A percentile compares a stretch with the other conserved stretches of the same genome.
Conservation (phyloP, 2,329 filamentous ascomycete species). For the Amylocarpus encephaloides region DNA sequence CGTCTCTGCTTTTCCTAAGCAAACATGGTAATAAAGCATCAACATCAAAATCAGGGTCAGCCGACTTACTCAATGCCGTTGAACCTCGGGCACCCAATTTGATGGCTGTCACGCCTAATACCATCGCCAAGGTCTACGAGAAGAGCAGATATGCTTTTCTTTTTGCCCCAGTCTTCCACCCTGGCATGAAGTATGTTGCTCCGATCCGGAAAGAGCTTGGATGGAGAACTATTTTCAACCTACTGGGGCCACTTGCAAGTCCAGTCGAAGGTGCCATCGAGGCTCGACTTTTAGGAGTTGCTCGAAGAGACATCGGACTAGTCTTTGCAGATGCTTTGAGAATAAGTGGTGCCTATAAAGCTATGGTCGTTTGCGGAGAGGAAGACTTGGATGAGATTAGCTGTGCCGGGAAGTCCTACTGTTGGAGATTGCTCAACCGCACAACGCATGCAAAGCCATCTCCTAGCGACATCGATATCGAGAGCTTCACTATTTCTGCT, state of each 20-base stretch:
- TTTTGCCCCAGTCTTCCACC: slow-evolving; percentile 93
- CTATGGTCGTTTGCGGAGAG: slow-evolving; percentile 83
- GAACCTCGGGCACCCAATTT: slow-evolving; percentile 67
- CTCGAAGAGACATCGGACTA: slow-evolving; percentile 76
- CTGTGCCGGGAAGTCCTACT: slow-evolving; percentile 80
- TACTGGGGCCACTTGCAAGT: slow-evolving; percentile 87
- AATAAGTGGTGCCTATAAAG: slow-evolving; percentile 71
- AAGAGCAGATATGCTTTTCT: slow-evolving; percentile 89
- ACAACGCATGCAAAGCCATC: slow-evolving; percentile 33
- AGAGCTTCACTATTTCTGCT: slow-evolving; percentile 72
- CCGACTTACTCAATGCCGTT: slow-evolving; percentile 79
- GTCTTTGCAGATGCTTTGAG: slow-evolving; percentile 82
- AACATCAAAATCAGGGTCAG: slow-evolving; percentile 91
- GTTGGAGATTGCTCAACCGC: slow-evolving; percentile 69
- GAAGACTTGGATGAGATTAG: slow-evolving; percentile 95
- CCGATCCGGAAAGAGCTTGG: slow-evolving; percentile 81
- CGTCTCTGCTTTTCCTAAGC: slow-evolving; percentile 74
- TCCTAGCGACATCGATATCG: slow-evolving; percentile 48
- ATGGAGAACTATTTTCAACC: slow-evolving; percentile 95
- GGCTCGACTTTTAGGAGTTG: slow-evolving; percentile 88
- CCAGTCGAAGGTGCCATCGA: slow-evolving; percentile 81
- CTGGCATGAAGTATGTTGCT: slow-evolving; percentile 85
- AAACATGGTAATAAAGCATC: slow-evolving; percentile 97
- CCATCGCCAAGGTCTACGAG: slow-evolving; percentile 66
- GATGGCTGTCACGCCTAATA: slow-evolving; percentile 63